Base-by-base conservation (phyloP, 2,329 filamentous ascomycete genomes). In the Calonectria pteridis region DNA sequence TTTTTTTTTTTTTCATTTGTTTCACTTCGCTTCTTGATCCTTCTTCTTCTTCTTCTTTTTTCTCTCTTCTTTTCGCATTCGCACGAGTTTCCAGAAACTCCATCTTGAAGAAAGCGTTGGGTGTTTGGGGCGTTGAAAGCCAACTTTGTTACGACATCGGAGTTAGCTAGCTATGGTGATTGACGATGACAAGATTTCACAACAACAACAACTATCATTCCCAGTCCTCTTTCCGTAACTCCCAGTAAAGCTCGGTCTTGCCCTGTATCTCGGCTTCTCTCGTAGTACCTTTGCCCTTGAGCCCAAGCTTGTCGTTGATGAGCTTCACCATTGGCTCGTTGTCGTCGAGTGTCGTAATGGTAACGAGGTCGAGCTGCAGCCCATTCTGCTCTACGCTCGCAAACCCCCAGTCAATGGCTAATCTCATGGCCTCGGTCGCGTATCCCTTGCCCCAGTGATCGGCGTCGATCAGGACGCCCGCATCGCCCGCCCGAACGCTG, bases 231-330 rank as follows among this genome's bases (percentile, higher is more conserved):
- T 68, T 72, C 29, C 28, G 37, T 26, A 72, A 49, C 55, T 72
- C 70, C 70, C 70, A 72, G 70, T 72, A 72, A 10, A 67, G 7
- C 49, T 72, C 70, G n/a, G 7, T 63, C 64, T 68, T 67, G n/a
- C 35, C 64, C n/a, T n/a, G 26, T 11, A 23, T n/a, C 16, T 72
- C 64, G 5, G 64, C 28, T n/a, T 63, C 43, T 10, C 55, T 72
- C 64, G 33, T 35, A 14, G 37, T 33, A 4, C 55, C 26, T 33
- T 67, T 63, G 4, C 46, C 64, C 4, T 28, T 14, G 40, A 72
- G 28, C 23, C 64, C 46, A 11, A 72, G 35, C 55, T 68, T 72
- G 16, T 65, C 55, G 4, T 65, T 69, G 37, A 72, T 50, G 5
- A 72, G 65, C 20, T 50, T 58, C 1, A 72, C 40, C 11, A 69